phyloP scores from a whole-genome alignment of 805 yeast species.

The Tetrapisispora pingtungensis region DNA sequence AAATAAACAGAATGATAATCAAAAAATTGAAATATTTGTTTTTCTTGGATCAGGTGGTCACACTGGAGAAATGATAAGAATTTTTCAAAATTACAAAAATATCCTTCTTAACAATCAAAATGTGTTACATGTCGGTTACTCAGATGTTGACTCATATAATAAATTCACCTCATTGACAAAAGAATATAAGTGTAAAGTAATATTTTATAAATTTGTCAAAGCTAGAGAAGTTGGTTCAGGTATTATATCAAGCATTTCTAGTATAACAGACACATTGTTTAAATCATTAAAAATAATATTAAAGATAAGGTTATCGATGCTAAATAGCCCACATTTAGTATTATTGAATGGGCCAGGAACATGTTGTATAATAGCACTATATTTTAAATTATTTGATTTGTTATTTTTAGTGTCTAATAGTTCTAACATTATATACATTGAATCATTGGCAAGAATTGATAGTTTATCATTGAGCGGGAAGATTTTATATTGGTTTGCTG shows the following conservation, averaged over 20 bases:
- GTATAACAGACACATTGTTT: constrained; percentile 28
- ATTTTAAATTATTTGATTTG: constrained; percentile 22
- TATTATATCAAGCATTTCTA: constrained; percentile 21
- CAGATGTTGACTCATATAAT: constrained; percentile 30
- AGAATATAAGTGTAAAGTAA: constrained; percentile 6
- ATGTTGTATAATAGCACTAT: constrained; percentile 24
- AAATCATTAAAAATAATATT: constrained; percentile 14
- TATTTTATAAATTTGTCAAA: constrained; percentile 21
- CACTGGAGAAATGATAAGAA: constrained; percentile 87
- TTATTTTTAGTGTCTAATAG: constrained; percentile 10
- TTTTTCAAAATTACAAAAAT: constrained; percentile 35
- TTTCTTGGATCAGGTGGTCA: constrained; percentile 96
- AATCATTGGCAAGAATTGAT: constrained; percentile 74
- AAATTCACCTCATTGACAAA: constrained; percentile 27
- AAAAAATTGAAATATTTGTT: constrained; percentile 36
- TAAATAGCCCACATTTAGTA: constrained; percentile 18
- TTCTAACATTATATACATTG: constrained; percentile 80
- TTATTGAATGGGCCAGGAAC: constrained; percentile 34
- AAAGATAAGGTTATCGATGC: constrained; percentile 12
- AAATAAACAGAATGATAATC: constrained; percentile 1
- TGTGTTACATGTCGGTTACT: constrained; percentile 29
- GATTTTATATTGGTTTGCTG: constrained; percentile 58
- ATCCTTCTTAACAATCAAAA: constrained; percentile 39
- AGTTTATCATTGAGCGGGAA: constrained; percentile 68
- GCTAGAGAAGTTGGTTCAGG: constrained; percentile 34